Base-by-base conservation (phyloP, 441 rosid genomes). In the Manihot esculenta region DNA sequence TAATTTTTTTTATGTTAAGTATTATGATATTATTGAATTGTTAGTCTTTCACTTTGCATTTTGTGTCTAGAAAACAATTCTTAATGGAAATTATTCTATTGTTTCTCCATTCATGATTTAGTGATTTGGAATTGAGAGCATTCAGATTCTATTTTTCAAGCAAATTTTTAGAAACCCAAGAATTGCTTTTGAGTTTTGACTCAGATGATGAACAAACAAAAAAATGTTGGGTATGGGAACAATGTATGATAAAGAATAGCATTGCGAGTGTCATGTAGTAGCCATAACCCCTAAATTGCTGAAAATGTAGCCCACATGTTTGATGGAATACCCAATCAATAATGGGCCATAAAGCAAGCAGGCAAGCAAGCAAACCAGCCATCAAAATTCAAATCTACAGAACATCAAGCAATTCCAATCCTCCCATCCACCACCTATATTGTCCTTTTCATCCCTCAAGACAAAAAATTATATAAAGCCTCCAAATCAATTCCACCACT, bases 401-500 rank as follows among this genome's bases (percentile, higher is more conserved):
- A 51, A 47, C 49, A 71, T 18, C 14, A 53, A 54, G 14, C 64
- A 49, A 59, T 44, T 58, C 41, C 66, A 68, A 38, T 11, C 21
- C 30, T 63, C 51, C 60, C 61, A 1, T 1, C 8, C n/a, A 33
- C n/a, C n/a, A 26, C 51, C 60, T 68, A 64, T n/a, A 2, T 20
- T 30, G 66, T 38, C 56, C 18, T 50, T 48, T 64, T 51, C 48
- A 49, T 20, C 24, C 45, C 15, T 18, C 21, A 64, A 30, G 71
- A 64, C 70, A 45, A 18, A 60, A 45, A 56, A 63, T 11, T 51
- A 15, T 9, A 47, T 48, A 14, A 47, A 61, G 54, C 62, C 64
- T 68, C 57, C 70, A 63, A 61, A 72, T 64, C 67, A 70, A 50
- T 64, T 67, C 45, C 45, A n/a, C 69, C 74, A 66, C 75, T 20